phyloP scores from a whole-genome alignment of 805 yeast genomes.

The Candida corydali region DNA sequence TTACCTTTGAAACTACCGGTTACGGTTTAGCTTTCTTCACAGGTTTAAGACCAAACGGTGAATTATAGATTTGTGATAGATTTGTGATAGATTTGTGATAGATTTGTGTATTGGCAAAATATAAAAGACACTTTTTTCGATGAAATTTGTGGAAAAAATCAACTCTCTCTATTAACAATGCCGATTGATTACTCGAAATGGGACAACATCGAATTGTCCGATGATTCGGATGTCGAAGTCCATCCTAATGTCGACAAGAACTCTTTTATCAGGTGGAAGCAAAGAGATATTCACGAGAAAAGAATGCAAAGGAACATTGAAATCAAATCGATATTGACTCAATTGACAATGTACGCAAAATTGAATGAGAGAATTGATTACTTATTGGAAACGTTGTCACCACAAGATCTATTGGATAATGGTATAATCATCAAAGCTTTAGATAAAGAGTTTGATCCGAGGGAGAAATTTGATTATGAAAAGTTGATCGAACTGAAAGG shows the following conservation, averaged over 20 bases:
- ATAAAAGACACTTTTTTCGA: not conserved
- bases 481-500: conserved; percentile 31
- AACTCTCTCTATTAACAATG: conserved; percentile 36
- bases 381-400: conserved; percentile 43
- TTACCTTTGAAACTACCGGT: conserved; percentile 57
- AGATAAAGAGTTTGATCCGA: conserved; percentile 49
- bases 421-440: conserved; percentile 36
- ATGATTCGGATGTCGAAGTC: conserved; percentile 94
- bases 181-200: conserved; percentile 94
- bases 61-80: too few species aligned
- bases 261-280: conserved; percentile 94
- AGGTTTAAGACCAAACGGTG: conserved; percentile 47
- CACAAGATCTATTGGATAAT: conserved; percentile 26
- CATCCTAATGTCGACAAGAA: conserved; percentile 96
- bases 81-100: too few species aligned
- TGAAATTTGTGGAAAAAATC: not conserved
- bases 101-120: too few species aligned
- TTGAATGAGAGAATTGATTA: conserved; percentile 70
- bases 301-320: conserved; percentile 77
- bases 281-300: conserved; percentile 93
- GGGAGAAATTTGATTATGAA: conserved; percentile 51
- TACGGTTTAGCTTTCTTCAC: conserved; percentile 61
- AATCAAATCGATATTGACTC: conserved; percentile 70
- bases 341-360: conserved; percentile 74
- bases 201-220: conserved; percentile 95